Conservation (phyloP, 2,329 filamentous ascomycete genomes). For the Penicillium decumbens region DNA sequence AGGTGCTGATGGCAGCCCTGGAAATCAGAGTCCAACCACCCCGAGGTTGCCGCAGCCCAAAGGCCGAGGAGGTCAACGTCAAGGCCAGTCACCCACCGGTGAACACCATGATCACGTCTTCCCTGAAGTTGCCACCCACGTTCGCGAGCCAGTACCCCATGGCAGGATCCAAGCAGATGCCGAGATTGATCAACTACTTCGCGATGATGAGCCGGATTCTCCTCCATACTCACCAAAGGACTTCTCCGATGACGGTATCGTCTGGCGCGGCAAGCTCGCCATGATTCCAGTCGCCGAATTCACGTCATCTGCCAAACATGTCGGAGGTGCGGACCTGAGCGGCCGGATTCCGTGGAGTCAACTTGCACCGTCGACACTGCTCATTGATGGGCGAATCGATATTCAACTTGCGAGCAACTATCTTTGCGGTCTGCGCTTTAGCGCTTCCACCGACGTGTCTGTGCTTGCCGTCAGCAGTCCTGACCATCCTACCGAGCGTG, state of each 20-base stretch:
- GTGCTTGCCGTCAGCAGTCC: conserved; percentile 67
- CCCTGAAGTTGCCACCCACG: conserved; percentile 39
- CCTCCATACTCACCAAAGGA: conserved; percentile 80
- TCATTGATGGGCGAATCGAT: conserved; percentile 67
- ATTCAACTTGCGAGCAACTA: conserved; percentile 83
- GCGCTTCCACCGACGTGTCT: conserved; percentile 74
- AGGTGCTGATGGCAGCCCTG: conserved; percentile 28
- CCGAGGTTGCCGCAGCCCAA: conserved; percentile 25
- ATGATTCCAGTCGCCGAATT: conserved; percentile 78
- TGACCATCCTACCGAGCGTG: conserved; percentile 54
- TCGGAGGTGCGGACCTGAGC: conserved; percentile 76
- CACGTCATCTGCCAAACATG: conserved; percentile 70
- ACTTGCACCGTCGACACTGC: conserved; percentile 63
- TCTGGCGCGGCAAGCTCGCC: conserved; percentile 71
- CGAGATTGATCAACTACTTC: conserved; percentile 83
- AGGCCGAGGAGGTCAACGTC: conserved; percentile 47
- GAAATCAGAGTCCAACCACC: conserved; percentile 26
- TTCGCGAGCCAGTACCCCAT: conserved; percentile 42
- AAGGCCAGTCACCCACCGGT: conserved; percentile 68
- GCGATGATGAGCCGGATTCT: conserved; percentile 75
- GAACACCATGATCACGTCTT: conserved; percentile 42
- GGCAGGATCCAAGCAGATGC: conserved; percentile 60
- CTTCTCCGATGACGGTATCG: conserved; percentile 62
- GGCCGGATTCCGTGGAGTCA: conserved; percentile 65
- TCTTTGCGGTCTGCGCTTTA: conserved; percentile 79